Evolutionary conservation across 371 early-diverging fungal species (phyloP).

Genomic region (Phascolomyces articulosus): DNA sequence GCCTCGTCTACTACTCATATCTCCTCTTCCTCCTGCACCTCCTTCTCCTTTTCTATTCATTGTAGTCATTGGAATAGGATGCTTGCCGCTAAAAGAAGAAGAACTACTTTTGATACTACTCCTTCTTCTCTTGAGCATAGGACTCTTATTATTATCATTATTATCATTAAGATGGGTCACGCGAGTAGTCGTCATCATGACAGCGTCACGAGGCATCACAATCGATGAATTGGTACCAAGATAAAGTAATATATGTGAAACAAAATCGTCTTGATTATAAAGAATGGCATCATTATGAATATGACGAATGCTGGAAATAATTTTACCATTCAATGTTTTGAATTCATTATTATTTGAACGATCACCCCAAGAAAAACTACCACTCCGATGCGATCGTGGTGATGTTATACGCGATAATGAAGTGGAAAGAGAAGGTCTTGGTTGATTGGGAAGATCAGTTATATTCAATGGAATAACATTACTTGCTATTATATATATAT

Average conservation of each 20-base stretch:
- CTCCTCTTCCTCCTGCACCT: neutral
- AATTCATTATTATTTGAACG: neutral
- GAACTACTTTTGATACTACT: no score
- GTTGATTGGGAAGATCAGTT: neutral
- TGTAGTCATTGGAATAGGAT: no score
- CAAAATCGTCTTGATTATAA: slow-evolving; percentile 20
- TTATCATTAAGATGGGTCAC: neutral
- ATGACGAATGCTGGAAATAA: slow-evolving; percentile 10
- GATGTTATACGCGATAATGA: neutral
- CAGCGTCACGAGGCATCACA: slow-evolving; percentile 5
- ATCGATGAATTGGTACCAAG: slow-evolving; percentile 9
- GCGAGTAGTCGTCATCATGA: neutral
- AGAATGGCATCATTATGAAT: slow-evolving; percentile 14
- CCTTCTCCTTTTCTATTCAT: neutral
- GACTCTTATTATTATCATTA: no score
- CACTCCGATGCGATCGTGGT: slow-evolving; percentile 2
- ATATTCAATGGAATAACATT: slow-evolving; percentile 26
- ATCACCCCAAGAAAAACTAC: neutral
- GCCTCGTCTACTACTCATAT: slow-evolving; percentile 14
- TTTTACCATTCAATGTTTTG: neutral
- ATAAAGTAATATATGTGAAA: slow-evolving; percentile 25
- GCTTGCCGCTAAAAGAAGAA: no score
- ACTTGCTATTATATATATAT: slow-evolving; percentile 12
- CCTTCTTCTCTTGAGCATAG: no score
- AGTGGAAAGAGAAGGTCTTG: slow-evolving; percentile 8